These are phyloP conservation scores for Hibiscus trionum DNA, from an alignment of 345 rosid species.

Conservation along the genomic window DNA sequence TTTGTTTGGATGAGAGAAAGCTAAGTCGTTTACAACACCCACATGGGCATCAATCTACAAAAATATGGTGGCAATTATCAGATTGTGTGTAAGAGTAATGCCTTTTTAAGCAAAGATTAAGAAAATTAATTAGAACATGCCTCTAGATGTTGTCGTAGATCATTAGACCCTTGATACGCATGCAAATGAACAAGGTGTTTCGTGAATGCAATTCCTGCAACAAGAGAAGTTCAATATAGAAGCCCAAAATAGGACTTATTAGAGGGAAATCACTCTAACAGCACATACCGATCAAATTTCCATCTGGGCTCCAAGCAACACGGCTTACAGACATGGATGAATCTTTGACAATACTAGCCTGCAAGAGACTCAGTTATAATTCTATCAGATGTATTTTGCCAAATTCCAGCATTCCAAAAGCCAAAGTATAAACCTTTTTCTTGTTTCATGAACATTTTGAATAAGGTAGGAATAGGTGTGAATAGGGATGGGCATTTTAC, in stretches of 20 bases:
- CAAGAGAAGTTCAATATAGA: constrained; percentile 18
- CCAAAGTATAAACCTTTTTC: neutral
- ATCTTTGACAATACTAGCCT: constrained; percentile 42
- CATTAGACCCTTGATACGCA: constrained; percentile 44
- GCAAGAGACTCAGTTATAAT: constrained; percentile 16
- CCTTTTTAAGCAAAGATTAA: constrained; percentile 3
- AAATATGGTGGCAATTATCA: constrained; percentile 15
- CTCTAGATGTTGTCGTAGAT: constrained; percentile 51
- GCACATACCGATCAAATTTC: constrained; percentile 51
- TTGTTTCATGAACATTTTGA: neutral
- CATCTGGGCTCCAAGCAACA: constrained; percentile 63
- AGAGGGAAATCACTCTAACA: neutral
- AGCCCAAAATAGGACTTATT: constrained; percentile 17
- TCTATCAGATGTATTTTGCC: neutral
- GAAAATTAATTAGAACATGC: constrained; percentile 23
- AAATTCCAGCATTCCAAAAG: neutral
- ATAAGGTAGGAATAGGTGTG: neutral
- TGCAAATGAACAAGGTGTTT: constrained; percentile 65
- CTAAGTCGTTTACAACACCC: constrained; percentile 47
- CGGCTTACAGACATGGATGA: constrained; percentile 42
- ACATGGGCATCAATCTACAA: constrained; percentile 52
- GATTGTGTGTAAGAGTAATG: constrained; percentile 4
- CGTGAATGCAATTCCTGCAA: constrained; percentile 62
- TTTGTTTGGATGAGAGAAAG: constrained; percentile 76
- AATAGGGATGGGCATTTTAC: neutral